Conservation (phyloP, 306 rosid genomes). For the Vachellia pachyceras region DNA sequence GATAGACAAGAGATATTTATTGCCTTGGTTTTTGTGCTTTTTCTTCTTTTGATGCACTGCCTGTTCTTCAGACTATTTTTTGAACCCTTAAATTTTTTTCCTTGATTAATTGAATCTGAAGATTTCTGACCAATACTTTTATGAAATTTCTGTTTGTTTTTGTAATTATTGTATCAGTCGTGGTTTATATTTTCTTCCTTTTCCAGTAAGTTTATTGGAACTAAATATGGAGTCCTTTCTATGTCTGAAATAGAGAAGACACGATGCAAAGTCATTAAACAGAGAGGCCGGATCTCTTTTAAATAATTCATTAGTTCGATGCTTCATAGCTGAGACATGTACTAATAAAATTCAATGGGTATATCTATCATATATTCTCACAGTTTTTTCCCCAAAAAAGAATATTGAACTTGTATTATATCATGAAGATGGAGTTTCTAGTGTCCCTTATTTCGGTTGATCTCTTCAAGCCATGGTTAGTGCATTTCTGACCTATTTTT, state of each 20-base stretch:
- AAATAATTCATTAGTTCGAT: conserved; percentile 1
- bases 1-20: conserved; percentile 9
- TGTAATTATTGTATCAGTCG: conserved; percentile 12
- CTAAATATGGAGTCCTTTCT: conserved; percentile 16
- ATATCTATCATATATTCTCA: not conserved
- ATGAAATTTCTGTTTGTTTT: conserved; percentile 14
- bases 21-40: conserved; percentile 11
- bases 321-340: not conserved
- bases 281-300: conserved; percentile 23
- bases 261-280: conserved; percentile 15
- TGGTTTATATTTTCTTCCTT: conserved; percentile 20
- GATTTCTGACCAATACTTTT: conserved; percentile 17
- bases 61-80: conserved; percentile 15
- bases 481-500: not conserved
- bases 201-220: conserved; percentile 23
- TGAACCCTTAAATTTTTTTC: not conserved
- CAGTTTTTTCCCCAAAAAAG: not conserved
- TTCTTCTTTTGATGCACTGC: conserved; percentile 28
- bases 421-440: not conserved
- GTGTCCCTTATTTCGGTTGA: not conserved
- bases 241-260: conserved; percentile 12
- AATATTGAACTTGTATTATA: not conserved
- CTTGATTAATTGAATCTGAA: conserved; percentile 27
- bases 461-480: not conserved
- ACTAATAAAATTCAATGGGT: not conserved